Percentiles rank a stretch among this genome's conserved stretches.
phyloP scores from a whole-genome alignment of 805 yeast species.

The Candida michaelii region DNA sequence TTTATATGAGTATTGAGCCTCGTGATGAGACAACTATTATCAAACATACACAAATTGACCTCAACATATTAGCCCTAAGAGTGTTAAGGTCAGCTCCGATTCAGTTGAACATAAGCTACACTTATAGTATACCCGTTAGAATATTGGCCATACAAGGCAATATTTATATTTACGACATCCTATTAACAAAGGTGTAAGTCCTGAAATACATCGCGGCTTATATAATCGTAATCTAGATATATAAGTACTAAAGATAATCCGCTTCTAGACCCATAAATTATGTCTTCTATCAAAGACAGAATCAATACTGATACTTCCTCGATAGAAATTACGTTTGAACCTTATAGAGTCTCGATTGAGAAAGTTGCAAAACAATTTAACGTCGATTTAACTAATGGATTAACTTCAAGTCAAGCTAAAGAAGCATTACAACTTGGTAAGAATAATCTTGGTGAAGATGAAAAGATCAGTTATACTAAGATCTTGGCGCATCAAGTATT shows the following conservation, averaged over 20 bases:
- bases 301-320: constrained; percentile 15
- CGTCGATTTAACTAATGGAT: constrained; percentile 51
- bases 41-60: too few species aligned
- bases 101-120: too few species aligned
- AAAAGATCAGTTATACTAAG: constrained; percentile 25
- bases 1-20: too few species aligned
- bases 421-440: constrained; percentile 19
- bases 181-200: too few species aligned
- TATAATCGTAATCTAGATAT: neutral
- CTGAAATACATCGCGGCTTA: neutral
- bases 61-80: too few species aligned
- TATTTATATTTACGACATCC: too few species aligned
- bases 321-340: constrained; percentile 13
- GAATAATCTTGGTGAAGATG: constrained; percentile 32
- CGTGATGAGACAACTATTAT: too few species aligned
- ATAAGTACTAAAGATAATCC: neutral
- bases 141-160: too few species aligned
- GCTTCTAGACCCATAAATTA: neutral
- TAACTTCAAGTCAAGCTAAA: constrained; percentile 23
- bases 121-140: too few species aligned
- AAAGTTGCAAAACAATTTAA: constrained; percentile 37
- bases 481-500: constrained; percentile 38
- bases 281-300: constrained; percentile 11
- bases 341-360: constrained; percentile 34
- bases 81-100: too few species aligned